A percentile compares a stretch with the other conserved stretches of the same genome.
Conservation (phyloP, 2,329 filamentous ascomycete genomes). For the Ophiostoma sp. region DNA sequence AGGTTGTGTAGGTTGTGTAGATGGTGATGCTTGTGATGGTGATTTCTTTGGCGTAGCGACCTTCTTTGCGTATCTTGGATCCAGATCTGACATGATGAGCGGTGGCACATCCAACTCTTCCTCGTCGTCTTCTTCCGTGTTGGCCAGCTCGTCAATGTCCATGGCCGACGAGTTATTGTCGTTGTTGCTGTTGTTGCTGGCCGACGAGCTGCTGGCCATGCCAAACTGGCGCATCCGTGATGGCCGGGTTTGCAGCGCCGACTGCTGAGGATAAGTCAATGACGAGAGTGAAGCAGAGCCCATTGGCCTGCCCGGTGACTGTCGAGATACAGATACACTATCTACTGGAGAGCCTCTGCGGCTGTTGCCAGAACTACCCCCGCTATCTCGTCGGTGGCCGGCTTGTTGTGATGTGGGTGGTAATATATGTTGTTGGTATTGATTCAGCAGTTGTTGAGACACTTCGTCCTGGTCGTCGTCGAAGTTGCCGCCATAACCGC, state of each 20-base stretch:
- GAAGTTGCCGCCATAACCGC: not conserved
- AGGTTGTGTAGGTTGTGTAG: not conserved
- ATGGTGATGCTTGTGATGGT: not conserved
- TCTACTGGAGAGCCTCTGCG: not conserved
- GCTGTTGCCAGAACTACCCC: not conserved
- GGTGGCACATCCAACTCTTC: constrained; percentile 10
- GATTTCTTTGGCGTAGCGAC: not conserved
- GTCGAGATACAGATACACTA: not conserved
- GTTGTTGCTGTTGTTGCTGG: not conserved
- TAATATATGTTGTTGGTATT: not conserved
- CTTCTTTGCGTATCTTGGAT: constrained; percentile 12
- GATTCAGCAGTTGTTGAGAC: constrained; percentile 10
- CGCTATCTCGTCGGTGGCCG: not conserved
- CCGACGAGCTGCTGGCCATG: not conserved
- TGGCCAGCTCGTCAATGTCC: constrained; percentile 23
- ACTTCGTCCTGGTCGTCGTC: not conserved
- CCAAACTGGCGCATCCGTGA: not conserved
- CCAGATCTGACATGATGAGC: constrained; percentile 27
- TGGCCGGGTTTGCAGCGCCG: not conserved
- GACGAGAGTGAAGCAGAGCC: not conserved
- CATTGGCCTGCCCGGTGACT: not conserved
- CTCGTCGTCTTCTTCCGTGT: constrained; percentile 9
- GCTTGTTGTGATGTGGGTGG: constrained; percentile 2
- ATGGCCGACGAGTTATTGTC: not conserved
- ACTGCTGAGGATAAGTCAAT: not conserved